A percentile compares a stretch with the other conserved stretches of the same genome.
These are phyloP conservation scores for Amniculicola lignicola DNA, from an alignment of 495 filamentous ascomycete species.

Conservation along the genomic window DNA sequence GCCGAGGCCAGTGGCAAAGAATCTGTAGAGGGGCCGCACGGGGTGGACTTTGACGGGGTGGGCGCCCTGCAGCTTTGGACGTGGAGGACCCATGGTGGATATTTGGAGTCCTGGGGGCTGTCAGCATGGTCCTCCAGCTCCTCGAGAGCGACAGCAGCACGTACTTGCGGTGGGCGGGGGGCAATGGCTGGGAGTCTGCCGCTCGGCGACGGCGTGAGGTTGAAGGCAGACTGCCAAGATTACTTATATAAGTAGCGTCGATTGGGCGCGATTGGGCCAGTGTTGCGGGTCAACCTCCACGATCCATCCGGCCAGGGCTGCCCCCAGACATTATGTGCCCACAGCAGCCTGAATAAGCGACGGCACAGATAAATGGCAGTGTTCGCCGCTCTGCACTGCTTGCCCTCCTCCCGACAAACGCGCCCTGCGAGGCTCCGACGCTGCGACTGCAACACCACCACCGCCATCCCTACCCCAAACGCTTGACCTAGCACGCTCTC, in stretches of 20 bases:
- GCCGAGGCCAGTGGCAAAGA: constrained; percentile 78
- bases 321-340: background rate
- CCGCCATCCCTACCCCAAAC: background rate
- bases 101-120: constrained; percentile 14
- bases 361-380: no score
- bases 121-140: background rate
- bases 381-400: no score
- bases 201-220: constrained; percentile 1
- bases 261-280: background rate
- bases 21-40: constrained; percentile 72
- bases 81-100: constrained; percentile 48
- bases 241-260: no score
- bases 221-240: background rate
- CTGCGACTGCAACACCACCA: background rate
- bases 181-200: constrained; percentile 17
- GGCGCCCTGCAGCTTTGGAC: constrained; percentile 39
- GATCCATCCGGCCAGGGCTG: background rate
- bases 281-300: background rate
- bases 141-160: background rate
- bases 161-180: constrained; percentile 12
- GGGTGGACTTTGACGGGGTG: constrained; percentile 75
- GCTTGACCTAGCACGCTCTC: no score
- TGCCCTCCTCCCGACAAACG: no score
- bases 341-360: no score
- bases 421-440: no score